phyloP scores from a whole-genome alignment of 768 basidiomycete genomes.

The Panus rudis region DNA sequence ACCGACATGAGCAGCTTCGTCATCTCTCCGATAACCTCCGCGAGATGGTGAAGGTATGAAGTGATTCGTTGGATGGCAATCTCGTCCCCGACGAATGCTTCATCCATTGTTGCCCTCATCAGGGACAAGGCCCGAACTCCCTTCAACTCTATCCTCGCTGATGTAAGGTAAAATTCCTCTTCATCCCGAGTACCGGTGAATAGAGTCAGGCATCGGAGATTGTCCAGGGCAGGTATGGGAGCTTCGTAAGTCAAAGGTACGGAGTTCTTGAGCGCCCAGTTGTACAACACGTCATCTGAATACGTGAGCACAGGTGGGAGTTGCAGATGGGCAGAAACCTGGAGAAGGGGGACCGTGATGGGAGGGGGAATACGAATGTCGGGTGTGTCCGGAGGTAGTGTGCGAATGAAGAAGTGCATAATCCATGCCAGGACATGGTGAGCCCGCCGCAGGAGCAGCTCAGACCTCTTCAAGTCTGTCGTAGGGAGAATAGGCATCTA shows the following conservation, averaged over 20 bases:
- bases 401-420: constrained; percentile 52
- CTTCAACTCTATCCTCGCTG: constrained; percentile 78
- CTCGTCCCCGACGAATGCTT: constrained; percentile 66
- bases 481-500: constrained; percentile 38
- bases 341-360: constrained; percentile 69
- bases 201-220: constrained; percentile 55
- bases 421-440: constrained; percentile 50
- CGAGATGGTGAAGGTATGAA: constrained; percentile 56
- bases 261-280: constrained; percentile 44
- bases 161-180: constrained; percentile 81
- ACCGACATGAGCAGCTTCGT: constrained; percentile 53
- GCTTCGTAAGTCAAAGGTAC: constrained; percentile 8
- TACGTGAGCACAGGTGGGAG: constrained; percentile 88
- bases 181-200: constrained; percentile 82
- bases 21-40: constrained; percentile 58
- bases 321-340: constrained; percentile 61
- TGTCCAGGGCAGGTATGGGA: constrained; percentile 40
- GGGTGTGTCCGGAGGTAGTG: constrained; percentile 19
- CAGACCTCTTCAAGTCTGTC: constrained; percentile 28
- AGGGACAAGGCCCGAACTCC: constrained; percentile 81
- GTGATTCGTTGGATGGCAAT: constrained; percentile 43
- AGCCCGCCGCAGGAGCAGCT: constrained; percentile 44
- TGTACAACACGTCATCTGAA: constrained; percentile 88
- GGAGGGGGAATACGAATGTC: constrained; percentile 59
- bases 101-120: constrained; percentile 84